These are phyloP conservation scores for Arthrobotrys sinensis DNA, from an alignment of 2,329 filamentous ascomycete genomes.

Conservation along the genomic window DNA sequence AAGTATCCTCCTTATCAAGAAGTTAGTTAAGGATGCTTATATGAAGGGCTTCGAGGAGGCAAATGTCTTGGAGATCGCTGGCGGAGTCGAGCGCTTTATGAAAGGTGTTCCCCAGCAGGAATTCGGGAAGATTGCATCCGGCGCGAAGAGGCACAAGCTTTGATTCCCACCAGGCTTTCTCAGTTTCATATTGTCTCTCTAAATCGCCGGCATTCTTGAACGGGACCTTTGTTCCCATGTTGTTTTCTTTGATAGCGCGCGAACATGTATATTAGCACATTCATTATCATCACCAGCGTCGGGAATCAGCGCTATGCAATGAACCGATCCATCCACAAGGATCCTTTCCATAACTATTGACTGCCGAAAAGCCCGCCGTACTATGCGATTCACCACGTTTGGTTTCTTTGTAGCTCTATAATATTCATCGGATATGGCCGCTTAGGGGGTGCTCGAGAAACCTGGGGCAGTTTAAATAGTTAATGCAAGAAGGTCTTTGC, in stretches of 20 bases:
- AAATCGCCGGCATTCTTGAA: too few species aligned
- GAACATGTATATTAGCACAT: conserved; percentile 2
- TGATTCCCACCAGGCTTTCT: conserved; percentile 67
- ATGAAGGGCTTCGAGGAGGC: conserved; percentile 80
- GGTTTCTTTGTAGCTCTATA: too few species aligned
- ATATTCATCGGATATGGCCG: too few species aligned
- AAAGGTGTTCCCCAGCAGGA: conserved; percentile 87
- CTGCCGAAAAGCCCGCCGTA: too few species aligned
- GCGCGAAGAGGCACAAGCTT: conserved; percentile 95
- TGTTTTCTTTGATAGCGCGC: not conserved
- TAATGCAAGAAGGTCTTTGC: too few species aligned
- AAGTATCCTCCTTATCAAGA: conserved; percentile 87
- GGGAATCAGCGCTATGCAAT: not conserved
- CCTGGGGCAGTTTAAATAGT: too few species aligned
- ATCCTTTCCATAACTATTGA: too few species aligned
- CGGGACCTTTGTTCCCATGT: not conserved
- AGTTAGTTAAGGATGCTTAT: conserved; percentile 81
- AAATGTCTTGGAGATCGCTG: conserved; percentile 88
- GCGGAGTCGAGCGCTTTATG: conserved; percentile 84
- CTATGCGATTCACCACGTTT: too few species aligned
- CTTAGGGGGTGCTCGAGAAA: too few species aligned
- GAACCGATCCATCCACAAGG: not conserved
- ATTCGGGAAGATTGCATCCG: conserved; percentile 85
- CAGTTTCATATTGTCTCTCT: not conserved
- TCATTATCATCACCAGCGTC: not conserved